These are phyloP conservation scores for Taphrina sp. DNA, from an alignment of 1,139 yeast species.

Conservation along the genomic window DNA sequence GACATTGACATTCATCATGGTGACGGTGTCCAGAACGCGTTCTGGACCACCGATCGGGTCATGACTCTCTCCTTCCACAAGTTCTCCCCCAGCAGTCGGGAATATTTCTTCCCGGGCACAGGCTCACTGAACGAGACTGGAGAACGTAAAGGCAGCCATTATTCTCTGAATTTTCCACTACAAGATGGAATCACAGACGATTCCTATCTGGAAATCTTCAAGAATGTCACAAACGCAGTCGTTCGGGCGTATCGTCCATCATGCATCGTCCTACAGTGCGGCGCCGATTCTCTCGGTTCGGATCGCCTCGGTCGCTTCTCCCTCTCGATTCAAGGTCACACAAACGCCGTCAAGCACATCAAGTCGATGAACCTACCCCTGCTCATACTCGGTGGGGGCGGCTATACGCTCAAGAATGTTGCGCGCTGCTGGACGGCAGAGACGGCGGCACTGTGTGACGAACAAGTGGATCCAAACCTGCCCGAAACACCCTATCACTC, in stretches of 20 bases:
- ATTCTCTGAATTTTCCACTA: constrained; percentile 82
- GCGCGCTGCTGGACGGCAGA: constrained; percentile 94
- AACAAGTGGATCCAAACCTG: constrained; percentile 66
- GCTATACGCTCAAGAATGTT: constrained; percentile 94
- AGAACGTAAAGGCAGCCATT: constrained; percentile 82
- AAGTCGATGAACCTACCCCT: constrained; percentile 84
- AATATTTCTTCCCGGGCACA: constrained; percentile 93
- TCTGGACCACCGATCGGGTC: constrained; percentile 91
- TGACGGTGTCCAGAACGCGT: constrained; percentile 98
- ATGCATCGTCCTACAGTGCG: constrained; percentile 83
- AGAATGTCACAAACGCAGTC: constrained; percentile 74
- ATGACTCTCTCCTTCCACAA: constrained; percentile 98
- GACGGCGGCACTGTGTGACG: constrained; percentile 81
- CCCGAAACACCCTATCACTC: constrained; percentile 84
- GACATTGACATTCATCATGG: constrained; percentile 98
- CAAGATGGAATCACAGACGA: constrained; percentile 92
- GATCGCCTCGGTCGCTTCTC: constrained; percentile 92
- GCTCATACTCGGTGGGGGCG: constrained; percentile 96
- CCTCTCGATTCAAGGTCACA: constrained; percentile 88
- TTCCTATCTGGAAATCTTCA: constrained; percentile 79
- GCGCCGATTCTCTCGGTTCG: constrained; percentile 90
- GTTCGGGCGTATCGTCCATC: constrained; percentile 94
- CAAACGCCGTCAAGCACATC: constrained; percentile 87
- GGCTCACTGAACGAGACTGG: constrained; percentile 89
- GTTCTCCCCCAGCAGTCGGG: constrained; percentile 61